Conservation (phyloP, 139 green algal genomes). For the Pleodorina starrii region DNA sequence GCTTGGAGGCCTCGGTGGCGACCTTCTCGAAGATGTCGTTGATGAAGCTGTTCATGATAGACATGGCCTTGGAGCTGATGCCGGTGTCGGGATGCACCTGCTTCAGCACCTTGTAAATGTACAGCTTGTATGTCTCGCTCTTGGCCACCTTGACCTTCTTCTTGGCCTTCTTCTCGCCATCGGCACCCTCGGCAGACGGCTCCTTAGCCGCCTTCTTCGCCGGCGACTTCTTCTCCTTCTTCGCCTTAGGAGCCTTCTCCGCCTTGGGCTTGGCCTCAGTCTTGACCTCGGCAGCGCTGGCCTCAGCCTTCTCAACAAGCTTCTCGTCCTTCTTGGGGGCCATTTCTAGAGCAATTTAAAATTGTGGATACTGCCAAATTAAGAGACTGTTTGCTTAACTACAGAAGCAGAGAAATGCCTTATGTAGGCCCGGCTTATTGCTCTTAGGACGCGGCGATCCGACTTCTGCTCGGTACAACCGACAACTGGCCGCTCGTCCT, state of each 20-base stretch:
- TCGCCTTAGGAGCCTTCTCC: constrained; percentile 21
- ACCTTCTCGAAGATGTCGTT: constrained; percentile 93
- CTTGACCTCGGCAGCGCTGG: background rate
- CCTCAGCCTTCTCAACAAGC: background rate
- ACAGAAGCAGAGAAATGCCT: background rate
- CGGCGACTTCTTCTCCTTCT: constrained; percentile 11
- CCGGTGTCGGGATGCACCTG: constrained; percentile 96
- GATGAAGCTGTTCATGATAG: constrained; percentile 87
- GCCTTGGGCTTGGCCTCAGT: constrained; percentile 27
- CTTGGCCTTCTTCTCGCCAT: constrained; percentile 8
- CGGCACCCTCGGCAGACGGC: background rate
- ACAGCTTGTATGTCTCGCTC: constrained; percentile 97
- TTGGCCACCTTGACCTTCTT: constrained; percentile 23
- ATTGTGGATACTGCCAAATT: background rate
- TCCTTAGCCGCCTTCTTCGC: constrained; percentile 31
- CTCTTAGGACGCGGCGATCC: background rate
- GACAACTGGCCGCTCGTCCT: background rate
- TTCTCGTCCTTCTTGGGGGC: constrained; percentile 32
- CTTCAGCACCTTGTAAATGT: constrained; percentile 98
- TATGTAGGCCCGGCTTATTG: background rate
- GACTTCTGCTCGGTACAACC: background rate
- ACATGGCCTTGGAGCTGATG: constrained; percentile 97
- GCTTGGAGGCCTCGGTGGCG: constrained; percentile 78
- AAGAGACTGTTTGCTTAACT: too few species aligned
- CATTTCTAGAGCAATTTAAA: background rate